Evolutionary conservation across 108 stramenopile species (phyloP), one percentile per base, ranked within the genome.

Genomic region (Pseudonitzschia delicatissima): DNA sequence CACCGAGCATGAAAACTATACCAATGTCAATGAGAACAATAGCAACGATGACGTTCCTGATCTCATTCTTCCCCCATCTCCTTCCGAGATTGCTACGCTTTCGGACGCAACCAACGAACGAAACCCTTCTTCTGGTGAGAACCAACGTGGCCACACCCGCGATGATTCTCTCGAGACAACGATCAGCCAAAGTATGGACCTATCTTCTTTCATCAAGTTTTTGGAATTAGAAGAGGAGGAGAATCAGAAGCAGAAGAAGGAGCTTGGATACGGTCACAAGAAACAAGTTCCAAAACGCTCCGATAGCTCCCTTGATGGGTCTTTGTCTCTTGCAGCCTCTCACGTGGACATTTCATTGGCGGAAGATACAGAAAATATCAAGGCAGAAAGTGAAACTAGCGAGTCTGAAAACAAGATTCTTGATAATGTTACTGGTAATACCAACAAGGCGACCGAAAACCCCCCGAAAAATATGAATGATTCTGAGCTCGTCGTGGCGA

Each of bases 111-210:
- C 1, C 17, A 33, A 33, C 29, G 27, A 55, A 12, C n/a, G 31
- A 2, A 23, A 5, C 27, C 25, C 5, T 51, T 25, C 0, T 23
- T 26, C 26, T n/a, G 26, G 26, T 27, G 52, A 8, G 26, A 28
- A 53, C 23, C 52, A 55, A 8, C 7, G 3, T 27, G 17, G 32
- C 9, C 53, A 55, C 53, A 55, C 29, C 32, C 53, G 53, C 9
- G 32, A 55, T 11, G 53, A 7, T 55, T 55, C 53, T 3, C 7
- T 55, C 31, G 53, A 55, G 13, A 55, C 53, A 7, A 55, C 53
- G n/a, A 55, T 11, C 9, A 55, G 53, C 17, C 53, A 55, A 0
- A 55, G 31, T 27, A 33, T 55, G 13, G 26, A 55, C 17, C n/a
- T 55, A 1, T 34, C 53, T 25, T 31, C 5, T 31, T 34, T 55